These are phyloP conservation scores for Tephrocybe sp. DNA, from an alignment of 768 basidiomycete species.

Conservation along the genomic window DNA sequence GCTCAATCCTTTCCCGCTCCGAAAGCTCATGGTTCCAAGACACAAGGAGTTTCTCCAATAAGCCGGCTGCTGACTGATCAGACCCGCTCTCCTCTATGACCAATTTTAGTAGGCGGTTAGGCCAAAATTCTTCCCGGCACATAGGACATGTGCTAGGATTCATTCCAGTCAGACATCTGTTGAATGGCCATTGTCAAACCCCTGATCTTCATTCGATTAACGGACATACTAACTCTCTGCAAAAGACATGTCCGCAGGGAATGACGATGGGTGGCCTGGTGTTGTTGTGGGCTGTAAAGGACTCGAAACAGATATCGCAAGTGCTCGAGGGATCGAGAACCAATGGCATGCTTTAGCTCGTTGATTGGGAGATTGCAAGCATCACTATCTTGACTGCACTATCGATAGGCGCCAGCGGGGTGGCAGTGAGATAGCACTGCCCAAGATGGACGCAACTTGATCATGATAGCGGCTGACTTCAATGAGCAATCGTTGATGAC, in stretches of 20 bases:
- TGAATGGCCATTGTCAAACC: background rate
- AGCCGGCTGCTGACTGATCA: background rate
- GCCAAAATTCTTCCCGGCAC: conserved; percentile 12
- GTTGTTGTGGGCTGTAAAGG: conserved; percentile 49
- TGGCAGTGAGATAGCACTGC: background rate
- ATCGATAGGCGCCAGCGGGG: no score
- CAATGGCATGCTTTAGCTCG: conserved; percentile 29
- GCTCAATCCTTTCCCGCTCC: background rate
- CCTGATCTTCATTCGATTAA: no score
- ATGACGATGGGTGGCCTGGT: conserved; percentile 65
- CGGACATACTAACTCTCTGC: conserved; percentile 59
- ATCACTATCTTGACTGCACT: background rate
- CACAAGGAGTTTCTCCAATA: conserved; percentile 5
- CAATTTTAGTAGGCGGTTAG: conserved; percentile 6
- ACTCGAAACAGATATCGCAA: conserved; percentile 76
- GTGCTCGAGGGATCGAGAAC: conserved; percentile 66
- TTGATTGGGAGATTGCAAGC: background rate
- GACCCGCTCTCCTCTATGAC: conserved; percentile 2
- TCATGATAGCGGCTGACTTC: no score
- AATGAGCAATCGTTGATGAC: no score
- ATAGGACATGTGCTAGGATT: conserved; percentile 13
- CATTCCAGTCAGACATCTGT: conserved; percentile 13
- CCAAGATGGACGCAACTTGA: background rate
- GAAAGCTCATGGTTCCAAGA: conserved; percentile 1
- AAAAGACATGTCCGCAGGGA: conserved; percentile 77